These are phyloP conservation scores for Syncephalis plumigaleata DNA, from an alignment of 371 early-diverging fungal genomes.

Conservation along the genomic window DNA sequence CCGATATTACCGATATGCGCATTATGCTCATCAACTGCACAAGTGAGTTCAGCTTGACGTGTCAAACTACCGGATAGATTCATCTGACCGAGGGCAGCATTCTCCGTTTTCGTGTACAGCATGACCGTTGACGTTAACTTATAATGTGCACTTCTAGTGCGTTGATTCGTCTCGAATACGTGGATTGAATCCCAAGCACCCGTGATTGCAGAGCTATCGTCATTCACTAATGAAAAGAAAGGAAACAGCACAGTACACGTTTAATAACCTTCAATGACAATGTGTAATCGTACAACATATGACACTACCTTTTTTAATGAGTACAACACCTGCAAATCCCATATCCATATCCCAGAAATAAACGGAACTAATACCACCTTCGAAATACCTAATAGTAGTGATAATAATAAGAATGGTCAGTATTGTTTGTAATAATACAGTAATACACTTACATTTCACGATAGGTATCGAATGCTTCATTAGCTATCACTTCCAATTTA, in stretches of 20 bases:
- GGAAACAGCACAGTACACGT: background rate
- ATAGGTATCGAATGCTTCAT: conserved; percentile 93
- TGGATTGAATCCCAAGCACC: conserved; percentile 99
- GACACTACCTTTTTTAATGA: conserved; percentile 88
- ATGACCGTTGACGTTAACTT: conserved; percentile 90
- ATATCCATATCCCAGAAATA: conserved; percentile 82
- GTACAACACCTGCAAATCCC: conserved; percentile 85
- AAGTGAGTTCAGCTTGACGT: conserved; percentile 74
- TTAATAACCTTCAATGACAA: too few species aligned
- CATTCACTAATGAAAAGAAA: conserved; percentile 39
- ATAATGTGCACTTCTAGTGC: conserved; percentile 71
- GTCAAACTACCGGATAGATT: conserved; percentile 88
- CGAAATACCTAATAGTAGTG: conserved; percentile 46
- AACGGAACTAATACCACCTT: conserved; percentile 91
- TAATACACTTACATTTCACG: conserved; percentile 50
- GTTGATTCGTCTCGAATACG: conserved; percentile 77
- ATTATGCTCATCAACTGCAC: conserved; percentile 46
- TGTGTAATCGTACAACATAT: background rate
- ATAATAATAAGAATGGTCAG: background rate
- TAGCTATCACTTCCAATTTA: conserved; percentile 78
- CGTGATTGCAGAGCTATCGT: conserved; percentile 43
- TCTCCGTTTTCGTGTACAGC: conserved; percentile 68
- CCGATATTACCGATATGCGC: conserved; percentile 89
- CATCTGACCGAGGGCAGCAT: conserved; percentile 49
- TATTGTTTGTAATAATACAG: background rate